A percentile compares a stretch with the other conserved stretches of the same genome.
These are phyloP conservation scores for Saccharum hybrid DNA, from an alignment of 202 grass and related monocot genomes.

Conservation along the genomic window DNA sequence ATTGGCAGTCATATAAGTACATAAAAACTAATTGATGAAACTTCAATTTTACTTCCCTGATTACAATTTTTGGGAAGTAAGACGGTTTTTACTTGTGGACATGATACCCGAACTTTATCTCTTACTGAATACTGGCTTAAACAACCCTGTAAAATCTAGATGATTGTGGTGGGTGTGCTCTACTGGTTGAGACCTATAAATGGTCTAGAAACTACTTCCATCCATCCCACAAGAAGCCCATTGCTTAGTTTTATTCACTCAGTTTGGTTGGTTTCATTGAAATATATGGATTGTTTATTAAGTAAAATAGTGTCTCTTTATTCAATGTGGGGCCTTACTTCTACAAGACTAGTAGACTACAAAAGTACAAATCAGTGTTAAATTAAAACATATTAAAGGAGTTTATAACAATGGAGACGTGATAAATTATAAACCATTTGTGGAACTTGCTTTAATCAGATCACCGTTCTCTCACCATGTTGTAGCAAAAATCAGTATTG, in stretches of 20 bases:
- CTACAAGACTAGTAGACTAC: not conserved
- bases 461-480: conserved; percentile 12
- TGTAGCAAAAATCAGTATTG: conserved; percentile 33
- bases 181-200: not conserved
- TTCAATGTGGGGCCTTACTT: not conserved
- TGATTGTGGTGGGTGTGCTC: not conserved
- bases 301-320: not conserved
- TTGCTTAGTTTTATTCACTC: not conserved
- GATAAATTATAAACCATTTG: conserved; percentile 24
- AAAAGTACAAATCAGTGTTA: not conserved
- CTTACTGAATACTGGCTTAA: not conserved
- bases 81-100: not conserved
- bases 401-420: conserved; percentile 30
- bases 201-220: not conserved
- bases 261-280: not conserved
- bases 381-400: not conserved
- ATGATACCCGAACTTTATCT: conserved; percentile 14
- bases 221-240: conserved; percentile 17
- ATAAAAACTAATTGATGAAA: conserved; percentile 11
- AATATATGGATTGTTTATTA: not conserved
- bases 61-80: not conserved
- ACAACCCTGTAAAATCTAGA: not conserved
- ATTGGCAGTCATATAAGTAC: conserved; percentile 23
- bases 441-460: conserved; percentile 31
- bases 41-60: not conserved